A percentile compares a stretch with the other conserved stretches of the same genome.
Conservation (phyloP, 371 early-diverging fungal species). For the Antonospora locustae region DNA sequence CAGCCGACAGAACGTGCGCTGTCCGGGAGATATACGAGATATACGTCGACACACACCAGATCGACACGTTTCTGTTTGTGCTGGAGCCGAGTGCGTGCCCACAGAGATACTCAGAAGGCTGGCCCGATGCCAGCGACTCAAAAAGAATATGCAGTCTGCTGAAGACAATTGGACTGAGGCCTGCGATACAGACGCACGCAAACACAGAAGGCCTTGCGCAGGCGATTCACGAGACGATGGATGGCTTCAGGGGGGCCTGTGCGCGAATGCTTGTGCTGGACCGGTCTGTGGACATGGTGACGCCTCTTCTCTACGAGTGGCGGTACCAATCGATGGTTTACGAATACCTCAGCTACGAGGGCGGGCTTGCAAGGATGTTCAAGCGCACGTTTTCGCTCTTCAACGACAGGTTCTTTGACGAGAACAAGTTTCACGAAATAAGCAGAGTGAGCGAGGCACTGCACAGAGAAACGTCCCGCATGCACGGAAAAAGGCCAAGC, state of each 20-base stretch:
- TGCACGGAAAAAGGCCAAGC: slow-evolving; percentile 28
- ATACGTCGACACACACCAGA: slow-evolving; percentile 38
- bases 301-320: slow-evolving; percentile 87
- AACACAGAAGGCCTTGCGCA: slow-evolving; percentile 6
- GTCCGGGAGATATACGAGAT: slow-evolving; percentile 52
- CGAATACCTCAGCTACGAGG: slow-evolving; percentile 76
- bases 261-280: slow-evolving; percentile 66
- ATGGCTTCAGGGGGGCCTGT: background rate
- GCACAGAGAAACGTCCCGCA: slow-evolving; percentile 9
- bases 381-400: slow-evolving; percentile 27
- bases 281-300: slow-evolving; percentile 81
- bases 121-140: slow-evolving; percentile 5
- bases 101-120: background rate
- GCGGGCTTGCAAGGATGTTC: slow-evolving; percentile 75
- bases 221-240: background rate
- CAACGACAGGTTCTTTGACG: slow-evolving; percentile 39
- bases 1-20: slow-evolving; percentile 42
- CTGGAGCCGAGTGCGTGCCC: background rate
- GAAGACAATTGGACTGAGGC: slow-evolving; percentile 31
- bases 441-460: slow-evolving; percentile 36
- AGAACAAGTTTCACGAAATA: slow-evolving; percentile 49
- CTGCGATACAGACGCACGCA: slow-evolving; percentile 26
- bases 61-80: slow-evolving; percentile 31
- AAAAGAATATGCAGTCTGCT: slow-evolving; percentile 36
- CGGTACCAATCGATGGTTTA: slow-evolving; percentile 96